These are phyloP conservation scores for Posidonia oceanica DNA, from an alignment of 116 monocot genomes.

Conservation along the genomic window DNA sequence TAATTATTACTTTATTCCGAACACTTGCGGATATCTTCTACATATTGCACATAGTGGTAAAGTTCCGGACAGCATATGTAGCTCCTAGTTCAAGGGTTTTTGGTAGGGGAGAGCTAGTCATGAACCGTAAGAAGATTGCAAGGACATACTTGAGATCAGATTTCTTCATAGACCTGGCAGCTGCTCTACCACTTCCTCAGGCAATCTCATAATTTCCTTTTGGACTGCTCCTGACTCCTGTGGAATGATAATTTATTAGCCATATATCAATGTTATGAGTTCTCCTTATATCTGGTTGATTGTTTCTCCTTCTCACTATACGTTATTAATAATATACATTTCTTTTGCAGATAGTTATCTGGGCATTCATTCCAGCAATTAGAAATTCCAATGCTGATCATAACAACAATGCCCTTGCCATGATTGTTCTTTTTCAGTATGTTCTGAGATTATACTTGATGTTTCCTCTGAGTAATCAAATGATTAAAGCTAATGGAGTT, in stretches of 20 bases:
- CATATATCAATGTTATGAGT: not conserved
- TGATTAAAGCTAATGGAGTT: conserved; percentile 76
- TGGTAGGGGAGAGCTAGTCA: conserved; percentile 87
- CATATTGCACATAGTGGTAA: conserved; percentile 63
- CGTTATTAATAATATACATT: conserved; percentile 13
- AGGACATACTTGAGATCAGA: conserved; percentile 64
- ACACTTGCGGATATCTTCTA: conserved; percentile 72
- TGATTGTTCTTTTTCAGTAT: conserved; percentile 85
- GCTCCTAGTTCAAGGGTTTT: conserved; percentile 84
- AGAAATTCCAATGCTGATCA: conserved; percentile 45
- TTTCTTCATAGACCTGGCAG: conserved; percentile 57
- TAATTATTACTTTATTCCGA: conserved; percentile 30
- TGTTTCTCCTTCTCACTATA: no score
- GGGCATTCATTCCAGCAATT: conserved; percentile 61
- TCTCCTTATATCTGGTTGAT: not conserved
- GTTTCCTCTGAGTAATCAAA: conserved; percentile 73
- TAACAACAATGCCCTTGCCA: conserved; percentile 57
- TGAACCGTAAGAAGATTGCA: conserved; percentile 65
- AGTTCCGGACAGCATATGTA: conserved; percentile 86
- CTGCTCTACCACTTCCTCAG: conserved; percentile 94
- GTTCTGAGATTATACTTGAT: conserved; percentile 86
- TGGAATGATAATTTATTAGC: conserved; percentile 28
- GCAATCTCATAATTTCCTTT: conserved; percentile 22
- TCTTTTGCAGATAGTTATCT: conserved; percentile 71
- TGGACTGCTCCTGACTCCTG: conserved; percentile 68